Evolutionary conservation across 1,139 yeast genomes (phyloP), one percentile per base, ranked within the genome.

Genomic region (Pichia sp.): DNA sequence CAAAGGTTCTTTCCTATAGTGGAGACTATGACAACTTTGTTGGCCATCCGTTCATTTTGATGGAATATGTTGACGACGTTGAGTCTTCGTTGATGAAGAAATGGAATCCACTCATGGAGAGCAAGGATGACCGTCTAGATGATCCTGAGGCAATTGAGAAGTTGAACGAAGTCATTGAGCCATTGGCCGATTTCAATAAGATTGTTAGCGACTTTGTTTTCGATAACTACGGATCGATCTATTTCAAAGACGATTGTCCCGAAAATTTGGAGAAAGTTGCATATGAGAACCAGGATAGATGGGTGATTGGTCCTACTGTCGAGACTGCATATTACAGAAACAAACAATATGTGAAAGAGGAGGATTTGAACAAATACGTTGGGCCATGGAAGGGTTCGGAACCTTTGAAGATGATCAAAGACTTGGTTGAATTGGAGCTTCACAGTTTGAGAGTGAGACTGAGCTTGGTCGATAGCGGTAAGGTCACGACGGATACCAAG

Each of bases 301-400:
- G 95, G 95, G 80, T 87, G 68, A 84, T 93, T 62, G 98, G 99
- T 2, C 95, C 96, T n/a, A 81, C 90, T 45, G 84, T 83, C 43
- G 97, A 92, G 71, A 79, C 86, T 60, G 78, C 82, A 15, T 88
- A 85, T 68, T 85, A 90, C 78, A 87, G 85, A 69, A 80, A 82
- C 62, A 85, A 84, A 64, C 72, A 71, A 61, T 75, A 70, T 58
- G 72, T 82, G 68, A 71, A 76, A 23, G 71, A 74, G 50, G 70
- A 72, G 45, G 74, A 74, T 56, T 71, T 82, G 62, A 75, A 77
- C 68, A 70, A 74, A 57, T 73, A 69, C 55, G 72, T 75, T 58
- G 98, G 98, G 1, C 97, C 98, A 41, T 90, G 95, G 90, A 71
- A 73, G 40, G 74, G 78, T 45, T 74, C 75, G 34, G 70, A 76